These are phyloP conservation scores for Catharanthus roseus DNA, from an alignment of 257 asterid genomes.

Conservation along the genomic window DNA sequence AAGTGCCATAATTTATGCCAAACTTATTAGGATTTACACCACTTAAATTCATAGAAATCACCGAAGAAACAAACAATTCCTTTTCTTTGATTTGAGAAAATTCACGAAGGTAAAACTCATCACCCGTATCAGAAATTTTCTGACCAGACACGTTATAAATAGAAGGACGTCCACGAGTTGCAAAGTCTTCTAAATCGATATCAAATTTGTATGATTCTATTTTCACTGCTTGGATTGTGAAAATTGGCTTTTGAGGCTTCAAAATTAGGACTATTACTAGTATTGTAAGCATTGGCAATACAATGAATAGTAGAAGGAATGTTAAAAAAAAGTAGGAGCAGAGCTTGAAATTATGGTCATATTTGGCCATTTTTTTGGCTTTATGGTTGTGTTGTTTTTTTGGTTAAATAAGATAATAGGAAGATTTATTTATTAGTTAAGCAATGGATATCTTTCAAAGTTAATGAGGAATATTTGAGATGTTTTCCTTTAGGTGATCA, in stretches of 20 bases:
- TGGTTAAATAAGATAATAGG: not conserved
- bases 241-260: conserved; percentile 54
- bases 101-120: no score
- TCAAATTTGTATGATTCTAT: conserved; percentile 47
- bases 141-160: no score
- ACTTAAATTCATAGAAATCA: conserved; percentile 30
- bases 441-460: conserved; percentile 10
- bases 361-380: no score
- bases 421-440: conserved; percentile 2
- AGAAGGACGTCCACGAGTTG: no score
- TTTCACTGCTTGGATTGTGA: conserved; percentile 37
- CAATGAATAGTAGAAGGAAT: conserved; percentile 25
- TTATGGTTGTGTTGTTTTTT: conserved; percentile 2
- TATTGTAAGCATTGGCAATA: conserved; percentile 29
- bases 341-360: conserved; percentile 20
- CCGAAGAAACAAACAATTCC: conserved; percentile 40
- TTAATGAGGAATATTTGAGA: conserved; percentile 37
- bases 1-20: conserved; percentile 41
- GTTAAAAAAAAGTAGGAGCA: conserved; percentile 31
- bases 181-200: no score
- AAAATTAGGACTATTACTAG: conserved; percentile 26
- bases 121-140: no score
- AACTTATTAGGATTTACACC: conserved; percentile 56
- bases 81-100: no score
- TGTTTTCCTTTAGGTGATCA: conserved; percentile 30